phyloP scores from a whole-genome alignment of 2,329 filamentous ascomycete genomes.

The Stemphylium vesicarium region DNA sequence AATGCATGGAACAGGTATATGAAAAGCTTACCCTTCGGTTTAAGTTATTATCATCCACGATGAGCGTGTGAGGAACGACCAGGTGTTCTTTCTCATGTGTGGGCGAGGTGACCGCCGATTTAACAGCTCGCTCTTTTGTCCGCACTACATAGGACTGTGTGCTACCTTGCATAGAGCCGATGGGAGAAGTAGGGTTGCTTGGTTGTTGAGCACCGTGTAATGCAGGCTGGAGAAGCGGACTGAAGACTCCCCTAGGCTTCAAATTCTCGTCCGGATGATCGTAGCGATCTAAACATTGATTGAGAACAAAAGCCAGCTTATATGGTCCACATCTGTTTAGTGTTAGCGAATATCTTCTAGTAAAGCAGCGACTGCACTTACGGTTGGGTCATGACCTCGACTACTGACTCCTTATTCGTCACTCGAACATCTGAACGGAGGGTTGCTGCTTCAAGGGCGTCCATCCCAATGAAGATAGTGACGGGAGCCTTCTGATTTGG shows the following conservation, averaged over 20 bases:
- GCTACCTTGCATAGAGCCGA: not conserved
- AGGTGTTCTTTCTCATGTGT: not conserved
- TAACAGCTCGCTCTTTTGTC: not conserved
- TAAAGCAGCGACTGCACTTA: slow-evolving; percentile 15
- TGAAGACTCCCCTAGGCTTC: not conserved
- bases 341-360: not conserved
- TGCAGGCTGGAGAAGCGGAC: not conserved
- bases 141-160: not conserved
- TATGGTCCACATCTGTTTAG: slow-evolving; percentile 38
- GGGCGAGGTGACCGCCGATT: not conserved
- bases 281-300: slow-evolving; percentile 38
- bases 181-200: not conserved
- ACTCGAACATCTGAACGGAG: slow-evolving; percentile 43
- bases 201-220: not conserved
- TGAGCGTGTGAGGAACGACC: slow-evolving; percentile 30
- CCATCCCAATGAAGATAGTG: slow-evolving; percentile 42
- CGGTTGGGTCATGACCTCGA: slow-evolving; percentile 46
- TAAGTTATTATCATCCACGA: slow-evolving; percentile 50
- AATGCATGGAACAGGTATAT: too few relatives aligned
- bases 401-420: slow-evolving; percentile 34
- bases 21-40: slow-evolving; percentile 42
- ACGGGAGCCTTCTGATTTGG: slow-evolving; percentile 24
- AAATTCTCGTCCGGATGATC: slow-evolving; percentile 31
- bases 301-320: slow-evolving; percentile 40
- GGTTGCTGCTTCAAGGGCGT: slow-evolving; percentile 41